Evolutionary conservation across 805 yeast genomes (phyloP).

Genomic region (Barnettozyma sucrosica): DNA sequence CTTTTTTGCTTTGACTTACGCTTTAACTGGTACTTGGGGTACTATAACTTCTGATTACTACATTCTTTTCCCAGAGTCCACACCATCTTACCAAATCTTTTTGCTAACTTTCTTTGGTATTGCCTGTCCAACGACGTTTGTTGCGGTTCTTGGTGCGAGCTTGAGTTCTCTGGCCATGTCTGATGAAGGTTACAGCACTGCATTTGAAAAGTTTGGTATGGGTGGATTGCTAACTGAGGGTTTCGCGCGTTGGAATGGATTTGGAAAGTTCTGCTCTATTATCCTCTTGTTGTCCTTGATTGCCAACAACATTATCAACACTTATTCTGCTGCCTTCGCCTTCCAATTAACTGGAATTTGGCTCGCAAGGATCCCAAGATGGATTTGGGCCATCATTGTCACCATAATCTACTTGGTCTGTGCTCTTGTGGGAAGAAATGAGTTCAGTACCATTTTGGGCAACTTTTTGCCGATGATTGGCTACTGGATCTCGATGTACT

Average conservation of each 20-base stretch:
- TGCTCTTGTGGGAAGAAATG: constrained; percentile 70
- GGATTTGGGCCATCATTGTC: constrained; percentile 63
- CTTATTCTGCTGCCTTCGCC: constrained; percentile 78
- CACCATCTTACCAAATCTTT: constrained; percentile 51
- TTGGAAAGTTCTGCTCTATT: constrained; percentile 70
- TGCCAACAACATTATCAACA: constrained; percentile 76
- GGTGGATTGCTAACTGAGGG: constrained; percentile 71
- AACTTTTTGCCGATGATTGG: constrained; percentile 90
- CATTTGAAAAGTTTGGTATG: constrained; percentile 55
- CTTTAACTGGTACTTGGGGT: constrained; percentile 87
- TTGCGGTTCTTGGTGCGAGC: constrained; percentile 68
- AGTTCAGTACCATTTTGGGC: constrained; percentile 65
- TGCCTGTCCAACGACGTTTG: constrained; percentile 66
- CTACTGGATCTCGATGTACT: constrained; percentile 83
- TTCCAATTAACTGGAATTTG: constrained; percentile 54
- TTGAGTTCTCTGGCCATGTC: constrained; percentile 60
- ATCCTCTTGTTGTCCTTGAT: constrained; percentile 68
- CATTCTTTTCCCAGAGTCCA: constrained; percentile 69
- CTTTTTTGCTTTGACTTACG: constrained; percentile 65
- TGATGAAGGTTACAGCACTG: constrained; percentile 49
- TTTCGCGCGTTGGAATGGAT: constrained; percentile 64
- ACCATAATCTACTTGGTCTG: constrained; percentile 62
- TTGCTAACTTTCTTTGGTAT: constrained; percentile 60
- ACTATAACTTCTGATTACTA: constrained; percentile 82
- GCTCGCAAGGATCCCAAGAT: constrained; percentile 65